Conservation (phyloP, 108 stramenopile species). For the Licmophora abbreviata region DNA sequence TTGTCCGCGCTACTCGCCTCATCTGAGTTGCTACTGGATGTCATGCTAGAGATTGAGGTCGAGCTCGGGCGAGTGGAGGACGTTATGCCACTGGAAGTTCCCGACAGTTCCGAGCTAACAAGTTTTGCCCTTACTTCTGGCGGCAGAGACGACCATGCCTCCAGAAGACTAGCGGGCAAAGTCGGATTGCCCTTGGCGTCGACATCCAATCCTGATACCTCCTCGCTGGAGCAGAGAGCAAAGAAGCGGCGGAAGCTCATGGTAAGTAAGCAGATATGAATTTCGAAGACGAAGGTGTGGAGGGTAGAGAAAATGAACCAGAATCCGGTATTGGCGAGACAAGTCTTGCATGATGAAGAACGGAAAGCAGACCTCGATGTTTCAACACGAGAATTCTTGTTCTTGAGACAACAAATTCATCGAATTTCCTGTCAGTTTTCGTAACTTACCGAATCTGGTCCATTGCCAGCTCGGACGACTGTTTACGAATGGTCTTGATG, state of each 20-base stretch:
- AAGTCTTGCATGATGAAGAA: background rate
- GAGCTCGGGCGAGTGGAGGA: slow-evolving; percentile 8
- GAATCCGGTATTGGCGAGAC: background rate
- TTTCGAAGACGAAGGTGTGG: background rate
- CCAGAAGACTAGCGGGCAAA: slow-evolving; percentile 53
- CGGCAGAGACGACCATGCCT: slow-evolving; percentile 64
- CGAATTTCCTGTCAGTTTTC: slow-evolving; percentile 4
- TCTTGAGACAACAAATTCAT: slow-evolving; percentile 1
- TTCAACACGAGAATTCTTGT: background rate
- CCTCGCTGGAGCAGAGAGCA: slow-evolving; percentile 18
- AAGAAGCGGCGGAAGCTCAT: background rate
- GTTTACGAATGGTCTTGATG: slow-evolving; percentile 52
- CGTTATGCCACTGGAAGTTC: slow-evolving; percentile 7
- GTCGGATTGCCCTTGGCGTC: too few relatives aligned
- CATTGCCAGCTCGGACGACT: slow-evolving; percentile 42
- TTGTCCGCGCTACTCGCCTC: slow-evolving; percentile 7
- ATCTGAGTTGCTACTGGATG: slow-evolving; percentile 26
- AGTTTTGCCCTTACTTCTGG: slow-evolving; percentile 58
- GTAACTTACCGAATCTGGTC: slow-evolving; percentile 44
- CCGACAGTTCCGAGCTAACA: slow-evolving; percentile 47
- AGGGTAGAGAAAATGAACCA: slow-evolving; percentile 1
- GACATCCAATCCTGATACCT: slow-evolving; percentile 15
- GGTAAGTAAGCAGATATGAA: background rate
- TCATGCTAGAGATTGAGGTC: slow-evolving; percentile 24
- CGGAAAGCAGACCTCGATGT: background rate